Conservation (phyloP, 2,329 filamentous ascomycete genomes). For the Aquanectria penicillioides region DNA sequence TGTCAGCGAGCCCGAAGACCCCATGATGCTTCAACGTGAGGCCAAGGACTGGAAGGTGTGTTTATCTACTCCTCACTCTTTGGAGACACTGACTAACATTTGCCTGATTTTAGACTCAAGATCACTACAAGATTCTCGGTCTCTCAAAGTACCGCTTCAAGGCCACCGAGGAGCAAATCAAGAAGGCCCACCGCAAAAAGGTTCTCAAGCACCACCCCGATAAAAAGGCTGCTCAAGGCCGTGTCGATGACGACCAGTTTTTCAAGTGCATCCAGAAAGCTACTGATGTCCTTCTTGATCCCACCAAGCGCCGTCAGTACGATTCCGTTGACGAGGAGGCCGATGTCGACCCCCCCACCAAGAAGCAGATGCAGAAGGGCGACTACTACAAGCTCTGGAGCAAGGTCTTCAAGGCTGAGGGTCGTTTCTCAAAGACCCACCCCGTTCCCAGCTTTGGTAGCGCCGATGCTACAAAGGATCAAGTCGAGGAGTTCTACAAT, state of each 20-base stretch:
- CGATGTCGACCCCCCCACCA: slow-evolving; percentile 89
- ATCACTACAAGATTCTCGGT: slow-evolving; percentile 97
- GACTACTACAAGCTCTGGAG: slow-evolving; percentile 97
- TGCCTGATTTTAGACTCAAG: slow-evolving; percentile 77
- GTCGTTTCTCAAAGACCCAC: slow-evolving; percentile 89
- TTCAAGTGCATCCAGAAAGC: slow-evolving; percentile 99
- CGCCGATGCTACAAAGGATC: slow-evolving; percentile 84
- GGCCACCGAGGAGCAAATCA: slow-evolving; percentile 98
- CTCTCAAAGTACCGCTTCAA: slow-evolving; percentile 91
- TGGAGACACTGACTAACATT: background rate
- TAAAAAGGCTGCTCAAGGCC: slow-evolving; percentile 94
- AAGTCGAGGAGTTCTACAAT: slow-evolving; percentile 97
- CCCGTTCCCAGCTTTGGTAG: slow-evolving; percentile 89
- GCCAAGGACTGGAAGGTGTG: slow-evolving; percentile 99
- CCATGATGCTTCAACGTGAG: slow-evolving; percentile 89
- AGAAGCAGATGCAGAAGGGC: slow-evolving; percentile 87
- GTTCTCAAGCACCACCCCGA: slow-evolving; percentile 98
- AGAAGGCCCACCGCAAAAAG: slow-evolving; percentile 99
- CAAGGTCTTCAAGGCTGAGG: slow-evolving; percentile 90
- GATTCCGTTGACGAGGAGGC: slow-evolving; percentile 96
- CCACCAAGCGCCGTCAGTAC: slow-evolving; percentile 90
- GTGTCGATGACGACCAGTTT: slow-evolving; percentile 93
- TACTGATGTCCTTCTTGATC: slow-evolving; percentile 91
- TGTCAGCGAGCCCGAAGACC: slow-evolving; percentile 93
- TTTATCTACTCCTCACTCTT: background rate